These are phyloP conservation scores for Peribolospora kevripleyi DNA, from an alignment of 768 basidiomycete genomes.

Conservation along the genomic window DNA sequence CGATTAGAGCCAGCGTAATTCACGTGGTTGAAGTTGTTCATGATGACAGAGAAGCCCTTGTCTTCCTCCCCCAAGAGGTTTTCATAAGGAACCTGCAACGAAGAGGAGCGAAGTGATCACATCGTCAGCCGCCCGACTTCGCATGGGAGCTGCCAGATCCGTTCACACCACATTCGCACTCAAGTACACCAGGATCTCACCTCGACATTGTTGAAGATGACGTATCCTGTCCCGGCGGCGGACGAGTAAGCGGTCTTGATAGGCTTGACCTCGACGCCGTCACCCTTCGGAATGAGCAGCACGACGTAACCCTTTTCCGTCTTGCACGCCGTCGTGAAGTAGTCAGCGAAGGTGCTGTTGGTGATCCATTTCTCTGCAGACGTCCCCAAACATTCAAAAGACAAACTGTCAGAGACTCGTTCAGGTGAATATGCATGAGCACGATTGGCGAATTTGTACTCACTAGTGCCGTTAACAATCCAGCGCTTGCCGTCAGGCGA, in stretches of 20 bases:
- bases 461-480: slow-evolving; percentile 3
- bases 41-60: slow-evolving; percentile 14
- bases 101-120: background rate
- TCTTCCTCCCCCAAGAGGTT: slow-evolving; percentile 16
- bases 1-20: background rate
- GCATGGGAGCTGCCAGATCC: too few species aligned
- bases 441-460: too few species aligned
- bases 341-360: slow-evolving; percentile 14
- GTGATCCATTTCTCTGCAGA: slow-evolving; percentile 13
- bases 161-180: too few species aligned
- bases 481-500: slow-evolving; percentile 11
- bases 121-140: background rate
- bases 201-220: slow-evolving; percentile 9
- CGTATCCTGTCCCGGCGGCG: slow-evolving; percentile 11
- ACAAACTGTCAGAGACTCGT: background rate
- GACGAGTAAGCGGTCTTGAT: slow-evolving; percentile 5
- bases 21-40: slow-evolving; percentile 15
- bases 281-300: background rate
- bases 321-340: slow-evolving; percentile 14
- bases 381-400: background rate
- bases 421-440: background rate
- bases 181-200: too few species aligned
- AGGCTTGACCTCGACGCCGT: slow-evolving; percentile 2
- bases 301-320: slow-evolving; percentile 2
- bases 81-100: slow-evolving; percentile 16